Evolutionary conservation across 2,329 filamentous ascomycete genomes (phyloP).

Genomic region (Fusarium mundagurra): DNA sequence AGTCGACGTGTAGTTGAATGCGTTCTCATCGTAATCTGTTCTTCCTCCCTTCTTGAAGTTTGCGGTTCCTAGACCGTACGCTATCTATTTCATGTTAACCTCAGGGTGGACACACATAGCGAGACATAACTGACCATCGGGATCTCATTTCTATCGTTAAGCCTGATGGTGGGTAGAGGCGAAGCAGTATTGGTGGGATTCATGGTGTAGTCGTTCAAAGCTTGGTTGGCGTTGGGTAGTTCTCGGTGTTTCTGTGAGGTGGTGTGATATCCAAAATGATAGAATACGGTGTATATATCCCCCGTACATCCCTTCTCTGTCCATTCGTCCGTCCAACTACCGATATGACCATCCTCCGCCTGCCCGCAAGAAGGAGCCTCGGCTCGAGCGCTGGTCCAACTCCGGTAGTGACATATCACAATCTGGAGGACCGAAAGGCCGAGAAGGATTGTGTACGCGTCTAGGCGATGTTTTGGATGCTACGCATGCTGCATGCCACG

Average conservation of each 20-base stretch:
- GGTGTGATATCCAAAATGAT: background rate
- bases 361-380: background rate
- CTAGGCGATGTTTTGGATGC: background rate
- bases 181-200: background rate
- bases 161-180: background rate
- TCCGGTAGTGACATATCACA: background rate
- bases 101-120: rapidly evolving
- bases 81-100: background rate
- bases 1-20: background rate
- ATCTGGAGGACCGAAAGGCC: background rate
- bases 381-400: background rate
- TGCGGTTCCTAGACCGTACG: background rate
- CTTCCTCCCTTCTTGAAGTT: background rate
- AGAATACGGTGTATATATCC: background rate
- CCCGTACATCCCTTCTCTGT: background rate
- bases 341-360: too few relatives aligned
- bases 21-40: background rate
- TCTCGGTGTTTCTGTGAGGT: too few relatives aligned
- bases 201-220: background rate
- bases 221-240: rapidly evolving
- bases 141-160: background rate
- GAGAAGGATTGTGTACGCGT: too few relatives aligned
- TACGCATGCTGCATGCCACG: background rate
- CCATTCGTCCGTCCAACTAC: background rate
- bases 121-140: background rate